Evolutionary conservation across 768 basidiomycete species (phyloP), one percentile per base, ranked within the genome.

Genomic region (Amanita rimosa): DNA sequence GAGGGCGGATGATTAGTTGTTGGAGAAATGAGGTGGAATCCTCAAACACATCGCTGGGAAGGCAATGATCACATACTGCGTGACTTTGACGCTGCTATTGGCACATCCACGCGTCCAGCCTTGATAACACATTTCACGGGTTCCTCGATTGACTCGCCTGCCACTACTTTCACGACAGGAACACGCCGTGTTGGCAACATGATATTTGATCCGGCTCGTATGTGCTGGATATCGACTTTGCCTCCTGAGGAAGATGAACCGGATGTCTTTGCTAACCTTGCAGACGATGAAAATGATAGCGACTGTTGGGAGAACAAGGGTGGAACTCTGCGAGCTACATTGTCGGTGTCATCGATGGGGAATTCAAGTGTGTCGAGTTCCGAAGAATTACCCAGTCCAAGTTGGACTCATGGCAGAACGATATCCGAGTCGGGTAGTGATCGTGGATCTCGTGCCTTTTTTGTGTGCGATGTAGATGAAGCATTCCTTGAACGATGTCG

Each of bases 11-110:
- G 44, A 53, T n/a, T 58, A 95, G 95, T 91, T 40, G 78, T 95
- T 50, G 93, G 92, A 17, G 90, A 94, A 48, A 99, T 99, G 95
- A 87, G 80, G 58, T 99, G 92, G 89, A 98, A 99, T 65, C 94
- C 95, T 35, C 69, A 67, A 14, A 81, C 81, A 2, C 76, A 87
- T 13, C 84, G 90, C 31, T 99, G 95, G 95, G 95, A 99, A 71
- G 95, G 95, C 46, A 98, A 99, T 63, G 95, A 99, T 54, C 82
- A 86, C 51, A 79, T 81, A 13, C 73, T 97, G 26, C 83, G 86
- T 50, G 93, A 92, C 48, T 99, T 98, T 62, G 95, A 98, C 37
- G 79, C 78, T 14, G 83, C 76, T 13, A 76, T 87, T 41, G 80
- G 82, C 41, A 83, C 85, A 10, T 90, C 92, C 3, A 84, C 84